Conservation (phyloP, 2,329 filamentous ascomycete species). For the Trichoderma oligosporum region DNA sequence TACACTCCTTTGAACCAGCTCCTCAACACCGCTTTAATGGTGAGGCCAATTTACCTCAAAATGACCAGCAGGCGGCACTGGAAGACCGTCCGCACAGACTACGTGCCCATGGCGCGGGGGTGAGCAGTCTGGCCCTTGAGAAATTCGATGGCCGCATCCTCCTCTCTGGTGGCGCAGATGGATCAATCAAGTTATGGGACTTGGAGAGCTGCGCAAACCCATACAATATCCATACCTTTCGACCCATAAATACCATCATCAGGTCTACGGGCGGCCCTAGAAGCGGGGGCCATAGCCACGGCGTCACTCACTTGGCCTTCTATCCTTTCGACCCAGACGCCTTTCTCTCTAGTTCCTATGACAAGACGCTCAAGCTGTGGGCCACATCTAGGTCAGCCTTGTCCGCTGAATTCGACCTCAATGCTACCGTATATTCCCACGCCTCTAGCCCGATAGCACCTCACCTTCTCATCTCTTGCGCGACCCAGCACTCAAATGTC, state of each 20-base stretch:
- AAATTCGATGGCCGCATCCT: slow-evolving; percentile 73
- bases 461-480: slow-evolving; percentile 79
- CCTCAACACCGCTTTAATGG: slow-evolving; percentile 69
- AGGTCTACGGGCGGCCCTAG: slow-evolving; percentile 36
- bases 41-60: slow-evolving; percentile 23
- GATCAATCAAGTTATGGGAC: slow-evolving; percentile 82
- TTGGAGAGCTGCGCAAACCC: slow-evolving; percentile 58
- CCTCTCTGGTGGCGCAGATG: slow-evolving; percentile 81
- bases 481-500: slow-evolving; percentile 79
- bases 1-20: slow-evolving; percentile 65
- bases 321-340: slow-evolving; percentile 74
- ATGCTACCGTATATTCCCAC: slow-evolving; percentile 70
- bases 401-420: slow-evolving; percentile 65
- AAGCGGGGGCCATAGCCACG: slow-evolving; percentile 56
- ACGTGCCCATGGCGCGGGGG: slow-evolving; percentile 72
- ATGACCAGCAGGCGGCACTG: slow-evolving; percentile 21
- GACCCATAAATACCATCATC: slow-evolving; percentile 50
- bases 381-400: slow-evolving; percentile 58
- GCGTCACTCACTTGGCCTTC: slow-evolving; percentile 72
- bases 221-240: slow-evolving; percentile 46
- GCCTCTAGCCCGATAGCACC: slow-evolving; percentile 69
- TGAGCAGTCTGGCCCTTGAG: slow-evolving; percentile 76
- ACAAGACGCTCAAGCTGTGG: slow-evolving; percentile 73
- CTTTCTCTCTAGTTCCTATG: slow-evolving; percentile 74
- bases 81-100: slow-evolving; percentile 36